These are phyloP conservation scores for Solanum dulcamara DNA, from an alignment of 257 asterid genomes.

Conservation along the genomic window DNA sequence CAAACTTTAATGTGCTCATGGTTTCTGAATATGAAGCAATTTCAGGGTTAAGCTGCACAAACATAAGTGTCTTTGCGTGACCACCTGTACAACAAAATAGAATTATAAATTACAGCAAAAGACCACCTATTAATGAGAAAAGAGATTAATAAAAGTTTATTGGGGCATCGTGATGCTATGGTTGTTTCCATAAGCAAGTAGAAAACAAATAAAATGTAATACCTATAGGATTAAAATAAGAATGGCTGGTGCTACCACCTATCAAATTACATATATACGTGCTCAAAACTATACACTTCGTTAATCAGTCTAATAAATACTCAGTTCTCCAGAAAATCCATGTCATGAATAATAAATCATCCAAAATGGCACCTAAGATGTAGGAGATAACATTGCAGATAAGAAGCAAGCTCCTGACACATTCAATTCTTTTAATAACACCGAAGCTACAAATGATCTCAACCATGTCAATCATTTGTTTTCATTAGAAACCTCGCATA, in stretches of 20 bases:
- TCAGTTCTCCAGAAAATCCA: not conserved
- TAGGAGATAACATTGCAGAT: not conserved
- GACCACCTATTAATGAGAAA: not conserved
- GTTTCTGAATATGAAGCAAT: slow-evolving; percentile 47
- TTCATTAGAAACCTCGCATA: not conserved
- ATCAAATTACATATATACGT: not conserved
- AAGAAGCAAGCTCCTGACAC: not conserved
- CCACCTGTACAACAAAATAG: slow-evolving; percentile 50
- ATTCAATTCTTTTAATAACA: not conserved
- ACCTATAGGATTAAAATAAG: not conserved
- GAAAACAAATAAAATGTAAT: not conserved
- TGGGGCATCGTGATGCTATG: not conserved
- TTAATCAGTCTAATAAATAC: not conserved
- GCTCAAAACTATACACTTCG: not conserved
- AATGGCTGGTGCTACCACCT: not conserved
- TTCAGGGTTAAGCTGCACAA: slow-evolving; percentile 96
- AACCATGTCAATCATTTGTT: not conserved
- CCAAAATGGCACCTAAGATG: not conserved
- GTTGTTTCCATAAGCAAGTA: not conserved
- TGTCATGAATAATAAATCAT: not conserved
- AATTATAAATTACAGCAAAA: not conserved
- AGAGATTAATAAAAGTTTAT: not conserved
- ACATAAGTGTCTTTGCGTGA: slow-evolving; percentile 91
- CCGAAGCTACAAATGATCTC: not conserved
- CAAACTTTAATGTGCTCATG: slow-evolving; percentile 79